A percentile compares a stretch with the other conserved stretches of the same genome.
Conservation (phyloP, 306 rosid species). For the Vigna radiata region DNA sequence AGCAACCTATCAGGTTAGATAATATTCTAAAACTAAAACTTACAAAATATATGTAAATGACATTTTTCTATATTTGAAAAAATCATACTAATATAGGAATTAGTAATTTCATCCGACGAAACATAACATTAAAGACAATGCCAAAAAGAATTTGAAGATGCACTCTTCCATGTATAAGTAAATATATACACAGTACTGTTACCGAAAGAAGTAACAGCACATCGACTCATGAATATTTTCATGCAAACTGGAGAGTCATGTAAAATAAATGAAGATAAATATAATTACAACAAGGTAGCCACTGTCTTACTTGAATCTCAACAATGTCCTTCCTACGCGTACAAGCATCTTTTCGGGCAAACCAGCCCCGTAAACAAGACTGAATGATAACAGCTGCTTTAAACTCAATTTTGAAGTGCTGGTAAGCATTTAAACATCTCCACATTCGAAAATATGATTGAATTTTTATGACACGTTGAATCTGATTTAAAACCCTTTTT, state of each 20-base stretch:
- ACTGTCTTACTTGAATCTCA: slow-evolving; percentile 75
- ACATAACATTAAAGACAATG: neutral
- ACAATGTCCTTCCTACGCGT: slow-evolving; percentile 56
- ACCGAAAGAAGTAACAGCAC: neutral
- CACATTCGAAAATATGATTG: slow-evolving; percentile 75
- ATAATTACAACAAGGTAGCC: slow-evolving; percentile 11
- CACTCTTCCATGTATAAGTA: neutral
- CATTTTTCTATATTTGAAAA: slow-evolving; percentile 21
- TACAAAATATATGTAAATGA: neutral
- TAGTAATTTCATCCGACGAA: slow-evolving; percentile 29
- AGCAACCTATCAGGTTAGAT: slow-evolving; percentile 18
- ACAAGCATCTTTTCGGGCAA: slow-evolving; percentile 63
- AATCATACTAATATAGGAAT: neutral
- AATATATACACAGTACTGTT: neutral
- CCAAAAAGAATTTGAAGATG: slow-evolving; percentile 14
- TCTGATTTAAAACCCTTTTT: slow-evolving; percentile 58
- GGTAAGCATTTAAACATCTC: slow-evolving; percentile 63
- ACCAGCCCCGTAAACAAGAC: slow-evolving; percentile 71
- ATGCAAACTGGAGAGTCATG: slow-evolving; percentile 8
- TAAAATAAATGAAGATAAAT: slow-evolving; percentile 25
- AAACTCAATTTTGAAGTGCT: slow-evolving; percentile 51
- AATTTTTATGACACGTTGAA: slow-evolving; percentile 64
- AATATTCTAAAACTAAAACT: slow-evolving; percentile 25
- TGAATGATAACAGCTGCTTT: slow-evolving; percentile 68
- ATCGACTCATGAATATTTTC: neutral